These are phyloP conservation scores for Cydonia oblonga DNA, from an alignment of 331 rosid genomes.

Conservation along the genomic window DNA sequence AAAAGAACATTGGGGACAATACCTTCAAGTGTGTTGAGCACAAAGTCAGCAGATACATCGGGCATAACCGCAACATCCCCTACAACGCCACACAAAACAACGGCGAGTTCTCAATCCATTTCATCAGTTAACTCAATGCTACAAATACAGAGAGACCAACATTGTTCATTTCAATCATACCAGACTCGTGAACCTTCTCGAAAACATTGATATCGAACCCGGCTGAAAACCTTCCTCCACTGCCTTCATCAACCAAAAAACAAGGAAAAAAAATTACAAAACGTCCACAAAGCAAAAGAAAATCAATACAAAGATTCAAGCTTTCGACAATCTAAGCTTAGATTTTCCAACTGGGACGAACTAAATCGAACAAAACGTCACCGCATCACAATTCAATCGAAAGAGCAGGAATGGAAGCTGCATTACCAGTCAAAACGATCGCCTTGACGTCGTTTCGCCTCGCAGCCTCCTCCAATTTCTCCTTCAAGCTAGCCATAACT, in stretches of 20 bases:
- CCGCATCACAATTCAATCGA: not conserved
- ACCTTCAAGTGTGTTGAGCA: conserved; percentile 80
- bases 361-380: not conserved
- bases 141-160: not conserved
- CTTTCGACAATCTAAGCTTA: not conserved
- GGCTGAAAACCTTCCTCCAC: conserved; percentile 81
- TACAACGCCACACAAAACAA: conserved; percentile 21
- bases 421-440: conserved; percentile 70
- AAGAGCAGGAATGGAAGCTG: not conserved
- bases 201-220: conserved; percentile 92
- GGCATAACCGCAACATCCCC: conserved; percentile 68
- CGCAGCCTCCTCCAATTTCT: conserved; percentile 63
- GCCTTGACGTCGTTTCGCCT: conserved; percentile 81
- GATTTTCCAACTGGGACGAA: not conserved
- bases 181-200: conserved; percentile 71
- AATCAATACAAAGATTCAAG: not conserved
- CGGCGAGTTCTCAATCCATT: not conserved
- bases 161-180: conserved; percentile 22
- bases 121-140: not conserved
- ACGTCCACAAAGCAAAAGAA: not conserved
- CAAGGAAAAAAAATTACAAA: not conserved
- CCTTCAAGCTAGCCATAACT: conserved; percentile 64
- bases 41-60: conserved; percentile 72
- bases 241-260: conserved; percentile 32
- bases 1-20: not conserved